These are phyloP conservation scores for Zygotorulaspora danielsina DNA, from an alignment of 805 yeast genomes.

Conservation along the genomic window DNA sequence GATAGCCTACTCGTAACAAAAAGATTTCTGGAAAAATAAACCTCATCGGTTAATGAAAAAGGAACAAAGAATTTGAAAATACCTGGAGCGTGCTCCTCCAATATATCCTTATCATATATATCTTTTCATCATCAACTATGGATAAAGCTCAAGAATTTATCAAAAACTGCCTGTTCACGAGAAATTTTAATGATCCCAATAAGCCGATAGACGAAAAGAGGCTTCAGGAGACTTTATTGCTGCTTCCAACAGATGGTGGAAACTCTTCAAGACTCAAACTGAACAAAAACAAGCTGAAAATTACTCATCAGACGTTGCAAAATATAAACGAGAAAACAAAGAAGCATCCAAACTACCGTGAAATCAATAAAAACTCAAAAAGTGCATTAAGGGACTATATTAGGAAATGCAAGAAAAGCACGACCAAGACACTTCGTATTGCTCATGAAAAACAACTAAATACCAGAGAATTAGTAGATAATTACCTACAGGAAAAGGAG, in stretches of 20 bases:
- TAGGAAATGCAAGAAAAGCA: slow-evolving; percentile 21
- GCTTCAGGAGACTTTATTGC: slow-evolving; percentile 30
- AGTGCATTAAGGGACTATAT: slow-evolving; percentile 30
- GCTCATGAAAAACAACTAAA: slow-evolving; percentile 18
- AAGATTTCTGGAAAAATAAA: too few species aligned
- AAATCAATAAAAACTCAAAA: slow-evolving; percentile 33
- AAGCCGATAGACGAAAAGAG: slow-evolving; percentile 34
- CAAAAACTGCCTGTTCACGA: slow-evolving; percentile 28
- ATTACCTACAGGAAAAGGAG: slow-evolving; percentile 22
- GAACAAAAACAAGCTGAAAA: slow-evolving; percentile 17
- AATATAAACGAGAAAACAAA: slow-evolving; percentile 2
- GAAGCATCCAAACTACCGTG: slow-evolving; percentile 25
- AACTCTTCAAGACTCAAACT: slow-evolving; percentile 22
- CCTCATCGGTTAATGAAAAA: background rate
- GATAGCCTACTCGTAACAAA: too few species aligned
- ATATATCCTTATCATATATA: too few species aligned
- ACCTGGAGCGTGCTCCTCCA: too few species aligned
- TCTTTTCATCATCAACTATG: too few species aligned
- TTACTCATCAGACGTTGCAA: slow-evolving; percentile 10
- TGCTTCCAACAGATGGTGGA: slow-evolving; percentile 38
- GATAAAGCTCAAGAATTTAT: slow-evolving; percentile 32
- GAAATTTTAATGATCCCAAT: slow-evolving; percentile 28
- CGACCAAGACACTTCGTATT: slow-evolving; percentile 29
- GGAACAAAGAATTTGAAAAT: background rate
- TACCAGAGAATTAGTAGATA: slow-evolving; percentile 21